phyloP scores from a whole-genome alignment of 2,329 filamentous ascomycete genomes.

The Phialocephala sp. region DNA sequence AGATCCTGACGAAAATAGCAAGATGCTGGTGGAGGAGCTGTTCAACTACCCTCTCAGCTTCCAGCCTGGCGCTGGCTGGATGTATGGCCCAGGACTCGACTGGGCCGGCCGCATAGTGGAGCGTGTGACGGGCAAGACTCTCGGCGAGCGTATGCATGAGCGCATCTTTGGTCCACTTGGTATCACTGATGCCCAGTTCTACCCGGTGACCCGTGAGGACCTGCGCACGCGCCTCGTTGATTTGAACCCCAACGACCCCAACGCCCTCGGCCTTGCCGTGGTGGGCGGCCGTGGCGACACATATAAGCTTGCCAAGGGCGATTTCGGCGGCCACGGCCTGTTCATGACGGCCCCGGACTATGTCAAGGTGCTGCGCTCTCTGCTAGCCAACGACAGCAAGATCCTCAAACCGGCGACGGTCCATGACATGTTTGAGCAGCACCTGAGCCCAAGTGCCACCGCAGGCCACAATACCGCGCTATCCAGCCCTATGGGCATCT shows the following conservation, averaged over 20 bases:
- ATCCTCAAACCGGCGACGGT: slow-evolving; percentile 51
- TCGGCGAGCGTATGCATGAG: slow-evolving; percentile 26
- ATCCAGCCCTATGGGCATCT: neutral
- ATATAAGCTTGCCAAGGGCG: neutral
- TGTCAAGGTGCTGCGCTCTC: slow-evolving; percentile 49
- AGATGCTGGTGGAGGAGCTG: slow-evolving; percentile 52
- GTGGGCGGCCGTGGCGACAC: slow-evolving; percentile 32
- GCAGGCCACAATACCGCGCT: slow-evolving; percentile 20
- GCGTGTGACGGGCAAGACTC: slow-evolving; percentile 37
- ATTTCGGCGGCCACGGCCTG: slow-evolving; percentile 45
- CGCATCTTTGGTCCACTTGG: slow-evolving; percentile 14
- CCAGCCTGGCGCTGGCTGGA: slow-evolving; percentile 61
- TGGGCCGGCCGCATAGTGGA: slow-evolving; percentile 58
- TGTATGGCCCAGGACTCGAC: slow-evolving; percentile 59
- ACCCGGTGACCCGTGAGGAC: slow-evolving; percentile 6
- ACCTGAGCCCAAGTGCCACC: slow-evolving; percentile 46
- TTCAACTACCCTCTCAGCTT: slow-evolving; percentile 45
- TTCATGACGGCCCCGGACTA: slow-evolving; percentile 48
- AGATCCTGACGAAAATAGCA: neutral
- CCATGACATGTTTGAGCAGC: slow-evolving; percentile 53
- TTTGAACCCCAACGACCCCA: neutral
- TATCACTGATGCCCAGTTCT: slow-evolving; percentile 14
- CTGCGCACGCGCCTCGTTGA: neutral
- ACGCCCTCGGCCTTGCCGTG: neutral
- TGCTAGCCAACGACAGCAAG: slow-evolving; percentile 55